Base-by-base conservation (phyloP, 352 stramenopile genomes). In the Saprolegnia parasitica region DNA sequence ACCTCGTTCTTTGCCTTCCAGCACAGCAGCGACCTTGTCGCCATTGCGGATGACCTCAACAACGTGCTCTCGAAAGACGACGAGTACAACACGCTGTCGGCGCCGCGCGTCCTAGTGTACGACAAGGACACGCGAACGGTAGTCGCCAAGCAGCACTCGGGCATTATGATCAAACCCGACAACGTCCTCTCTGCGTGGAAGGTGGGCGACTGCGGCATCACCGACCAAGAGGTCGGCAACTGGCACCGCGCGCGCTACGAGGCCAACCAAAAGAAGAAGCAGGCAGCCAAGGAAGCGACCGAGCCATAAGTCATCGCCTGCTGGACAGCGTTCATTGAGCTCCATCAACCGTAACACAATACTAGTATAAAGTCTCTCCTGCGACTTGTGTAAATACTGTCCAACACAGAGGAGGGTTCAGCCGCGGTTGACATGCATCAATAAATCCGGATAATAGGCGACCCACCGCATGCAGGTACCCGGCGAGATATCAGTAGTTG, bases 31-130 rank as follows among this genome's bases (percentile, higher is more conserved):
- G 15, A 54, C 18, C 21, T 65, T 18, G 15, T 18, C 42, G 9
- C 5, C 9, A 52, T 24, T 15, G 57, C 57, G 0, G 21, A 65
- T 26, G 32, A 56, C 35, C n/a, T 49, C 37, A 26, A 65, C 57
- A 65, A 65, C 9, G 56, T 65, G 4, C 21, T 65, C 20, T 56
- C 37, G 4, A 65, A 65, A 21, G 57, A 65, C 35, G 32, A 65
- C 24, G 24, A 24, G 15, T n/a, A 32, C 24, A 65, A 65, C 42
- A 65, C 10, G 21, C 42, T 65, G 24, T n/a, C 57, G 6, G 57
- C 57, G 5, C 57, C 57, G 13, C 57, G 57, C 16, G 35, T 65
- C 20, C 16, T 65, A 9, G 57, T 65, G 4, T 54, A 54, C 42
- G 57, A 65, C 13, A 65, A 65, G 42, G 20, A 21, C 0, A 65